Conservation (phyloP, 2,329 filamentous ascomycete genomes). For the Stemphylium lycopersici region DNA sequence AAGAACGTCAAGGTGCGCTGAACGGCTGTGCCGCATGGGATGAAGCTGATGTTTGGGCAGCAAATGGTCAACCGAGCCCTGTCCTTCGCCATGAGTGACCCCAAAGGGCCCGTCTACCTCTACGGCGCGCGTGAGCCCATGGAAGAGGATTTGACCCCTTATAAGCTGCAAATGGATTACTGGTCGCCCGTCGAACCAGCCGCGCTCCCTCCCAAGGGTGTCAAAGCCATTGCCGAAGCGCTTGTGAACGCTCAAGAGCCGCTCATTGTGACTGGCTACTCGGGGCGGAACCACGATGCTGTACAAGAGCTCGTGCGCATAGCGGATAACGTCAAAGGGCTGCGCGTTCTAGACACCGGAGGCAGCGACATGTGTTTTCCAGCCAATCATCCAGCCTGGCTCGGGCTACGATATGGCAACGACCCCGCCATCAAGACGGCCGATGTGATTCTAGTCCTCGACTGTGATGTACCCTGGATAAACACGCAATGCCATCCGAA, state of each 20-base stretch:
- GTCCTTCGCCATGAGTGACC: constrained; percentile 79
- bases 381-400: constrained; percentile 61
- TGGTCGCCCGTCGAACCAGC: constrained; percentile 76
- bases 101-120: constrained; percentile 80
- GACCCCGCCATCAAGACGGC: constrained; percentile 76
- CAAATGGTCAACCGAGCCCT: constrained; percentile 86
- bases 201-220: constrained; percentile 62
- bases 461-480: constrained; percentile 95
- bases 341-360: constrained; percentile 76
- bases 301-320: constrained; percentile 69
- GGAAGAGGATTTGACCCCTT: constrained; percentile 74
- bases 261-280: constrained; percentile 73
- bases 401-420: constrained; percentile 72
- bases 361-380: constrained; percentile 83
- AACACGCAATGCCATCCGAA: constrained; percentile 72
- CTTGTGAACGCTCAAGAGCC: constrained; percentile 69
- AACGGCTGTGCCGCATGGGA: background rate
- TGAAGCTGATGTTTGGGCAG: constrained; percentile 30
- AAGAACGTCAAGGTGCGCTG: constrained; percentile 71
- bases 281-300: constrained; percentile 69
- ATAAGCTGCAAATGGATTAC: constrained; percentile 65
- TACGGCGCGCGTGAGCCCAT: constrained; percentile 80
- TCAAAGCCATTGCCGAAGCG: constrained; percentile 66
- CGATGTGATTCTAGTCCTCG: constrained; percentile 82
- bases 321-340: constrained; percentile 69